Evolutionary conservation across 2,329 filamentous ascomycete species (phyloP).

Genomic region (Chaetomium sp.): DNA sequence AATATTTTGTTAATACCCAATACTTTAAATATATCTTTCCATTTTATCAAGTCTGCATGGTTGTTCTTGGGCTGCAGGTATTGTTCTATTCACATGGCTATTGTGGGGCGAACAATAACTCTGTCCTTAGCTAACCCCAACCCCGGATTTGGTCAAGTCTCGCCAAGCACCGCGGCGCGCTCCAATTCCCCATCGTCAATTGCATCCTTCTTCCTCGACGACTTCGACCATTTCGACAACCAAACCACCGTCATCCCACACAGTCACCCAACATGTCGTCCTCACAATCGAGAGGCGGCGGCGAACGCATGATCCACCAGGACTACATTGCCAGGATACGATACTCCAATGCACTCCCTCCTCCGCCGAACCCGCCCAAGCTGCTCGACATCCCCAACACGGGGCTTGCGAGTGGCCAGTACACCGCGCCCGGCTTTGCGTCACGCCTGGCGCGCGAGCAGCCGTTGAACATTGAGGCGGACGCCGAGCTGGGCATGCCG

Average conservation of each 20-base stretch:
- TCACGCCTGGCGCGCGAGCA: constrained; percentile 85
- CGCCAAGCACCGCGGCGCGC: neutral
- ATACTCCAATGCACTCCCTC: constrained; percentile 92
- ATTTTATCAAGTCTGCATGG: too few relatives aligned
- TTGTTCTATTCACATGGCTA: too few relatives aligned
- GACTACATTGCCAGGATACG: constrained; percentile 95
- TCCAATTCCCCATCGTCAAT: neutral
- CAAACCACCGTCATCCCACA: neutral
- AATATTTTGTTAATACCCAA: too few relatives aligned
- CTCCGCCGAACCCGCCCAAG: constrained; percentile 90
- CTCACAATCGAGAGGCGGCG: constrained; percentile 34
- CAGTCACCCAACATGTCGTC: constrained; percentile 15
- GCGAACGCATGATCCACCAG: constrained; percentile 67
- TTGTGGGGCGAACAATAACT: too few relatives aligned
- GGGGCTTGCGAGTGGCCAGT: constrained; percentile 77
- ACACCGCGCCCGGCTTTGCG: constrained; percentile 84
- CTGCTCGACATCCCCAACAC: constrained; percentile 95
- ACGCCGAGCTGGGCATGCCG: constrained; percentile 96
- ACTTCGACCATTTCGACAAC: neutral
- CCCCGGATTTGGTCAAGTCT: too few relatives aligned
- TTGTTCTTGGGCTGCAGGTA: too few relatives aligned
- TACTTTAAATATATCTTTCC: too few relatives aligned
- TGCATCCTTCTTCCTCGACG: neutral
- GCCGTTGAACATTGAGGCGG: constrained; percentile 90
- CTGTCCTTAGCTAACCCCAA: too few relatives aligned